Evolutionary conservation across 306 rosid species (phyloP), one percentile per base, ranked within the genome.

Genomic region (Arachis stenosperma): DNA sequence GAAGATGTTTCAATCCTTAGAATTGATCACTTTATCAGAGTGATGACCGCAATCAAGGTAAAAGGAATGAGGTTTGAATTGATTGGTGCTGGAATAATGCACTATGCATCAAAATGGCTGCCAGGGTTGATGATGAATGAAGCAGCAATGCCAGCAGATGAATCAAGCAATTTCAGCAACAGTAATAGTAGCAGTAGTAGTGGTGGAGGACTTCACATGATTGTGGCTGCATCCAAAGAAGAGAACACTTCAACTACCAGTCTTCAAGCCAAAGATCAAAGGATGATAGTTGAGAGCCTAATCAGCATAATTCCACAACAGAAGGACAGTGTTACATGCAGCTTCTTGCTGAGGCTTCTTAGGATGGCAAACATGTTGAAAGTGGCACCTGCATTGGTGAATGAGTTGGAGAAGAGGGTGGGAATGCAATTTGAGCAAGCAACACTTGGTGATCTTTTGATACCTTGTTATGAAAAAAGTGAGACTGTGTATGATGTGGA

Each of bases 401-500:
- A 93, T 39, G 99, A 94, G 56, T 76, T 95, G 65, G 99, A 95
- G 86, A 91, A 95, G 71, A 81, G 99, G 66, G 98, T 91, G 40
- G 99, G 98, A 64, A 95, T 91, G 99, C 99, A 95, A 64, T 90
- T 95, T 70, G 99, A 95, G 66, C 99, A 95, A 83, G 99, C 98
- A 47, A 79, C 92, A 55, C 67, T 95, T 66, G 81, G 81, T 5
- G 99, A 95, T 78, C 98, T 95, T 50, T 61, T 95, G 12, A 86
- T 95, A 43, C 98, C 93, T 56, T 83, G 90, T 44, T 91, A 79
- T 74, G 73, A 63, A 47, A 90, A 88, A 67, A 82, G 78, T 2
- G 98, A 91, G 53, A 90, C 92, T 2, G 69, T 74, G 79, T 86
- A 85, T 69, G 98, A 95, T 77, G 98, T 95, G 13, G 99, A 95